Percentiles rank a stretch among this genome's conserved stretches.
These are phyloP conservation scores for Podospora fimiseda DNA, from an alignment of 495 filamentous ascomycete species.

Conservation along the genomic window DNA sequence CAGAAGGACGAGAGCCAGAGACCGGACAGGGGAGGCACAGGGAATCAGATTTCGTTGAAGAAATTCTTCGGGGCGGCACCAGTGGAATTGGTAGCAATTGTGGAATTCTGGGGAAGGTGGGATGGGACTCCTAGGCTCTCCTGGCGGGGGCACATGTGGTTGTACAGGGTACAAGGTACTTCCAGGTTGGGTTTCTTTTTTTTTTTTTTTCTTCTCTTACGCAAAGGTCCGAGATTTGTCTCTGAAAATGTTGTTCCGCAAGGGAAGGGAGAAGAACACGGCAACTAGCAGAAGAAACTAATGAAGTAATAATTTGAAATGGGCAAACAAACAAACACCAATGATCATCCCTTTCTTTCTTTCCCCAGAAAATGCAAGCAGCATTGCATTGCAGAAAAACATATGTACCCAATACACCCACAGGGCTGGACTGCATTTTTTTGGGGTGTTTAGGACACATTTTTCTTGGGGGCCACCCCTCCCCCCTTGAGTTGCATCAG, in stretches of 20 bases:
- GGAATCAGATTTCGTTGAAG: slow-evolving; percentile 8
- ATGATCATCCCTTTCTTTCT: too few species aligned
- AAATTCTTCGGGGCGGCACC: slow-evolving; percentile 12
- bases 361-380: background rate
- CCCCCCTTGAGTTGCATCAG: too few species aligned
- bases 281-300: background rate
- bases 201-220: slow-evolving; percentile 8
- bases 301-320: too few species aligned
- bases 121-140: slow-evolving; percentile 1
- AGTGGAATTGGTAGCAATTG: slow-evolving; percentile 5
- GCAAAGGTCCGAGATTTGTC: slow-evolving; percentile 4
- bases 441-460: too few species aligned
- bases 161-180: slow-evolving; percentile 2
- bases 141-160: background rate
- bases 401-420: slow-evolving; percentile 1
- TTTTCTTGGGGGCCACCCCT: slow-evolving; percentile 5
- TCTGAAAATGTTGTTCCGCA: background rate
- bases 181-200: background rate
- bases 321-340: background rate
- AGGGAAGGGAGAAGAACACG: background rate
- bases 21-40: background rate
- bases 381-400: background rate
- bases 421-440: slow-evolving; percentile 1
- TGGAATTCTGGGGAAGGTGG: slow-evolving; percentile 20
- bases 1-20: slow-evolving; percentile 6